These are phyloP conservation scores for Ceratocystis huliohia DNA, from an alignment of 2,329 filamentous ascomycete genomes.

Conservation along the genomic window DNA sequence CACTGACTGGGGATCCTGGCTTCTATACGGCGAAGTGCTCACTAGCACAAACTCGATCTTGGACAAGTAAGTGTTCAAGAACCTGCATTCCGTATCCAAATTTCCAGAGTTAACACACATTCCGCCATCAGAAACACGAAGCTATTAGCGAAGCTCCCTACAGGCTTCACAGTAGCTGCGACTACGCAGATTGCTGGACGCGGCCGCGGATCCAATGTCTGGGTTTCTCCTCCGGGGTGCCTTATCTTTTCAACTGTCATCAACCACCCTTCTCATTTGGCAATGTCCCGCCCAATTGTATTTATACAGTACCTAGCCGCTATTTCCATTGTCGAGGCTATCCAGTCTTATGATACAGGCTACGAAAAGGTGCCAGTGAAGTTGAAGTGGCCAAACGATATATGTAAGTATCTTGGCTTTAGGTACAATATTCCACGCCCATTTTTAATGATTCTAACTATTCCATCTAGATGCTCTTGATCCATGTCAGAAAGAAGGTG, in stretches of 20 bases:
- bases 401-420: slow-evolving; percentile 43
- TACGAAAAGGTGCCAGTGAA: slow-evolving; percentile 68
- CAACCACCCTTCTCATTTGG: slow-evolving; percentile 64
- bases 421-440: slow-evolving; percentile 21
- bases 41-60: slow-evolving; percentile 89
- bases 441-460: background rate
- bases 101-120: background rate
- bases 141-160: slow-evolving; percentile 61
- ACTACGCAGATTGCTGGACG: slow-evolving; percentile 80
- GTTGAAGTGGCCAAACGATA: slow-evolving; percentile 96
- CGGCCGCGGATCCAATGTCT: slow-evolving; percentile 83
- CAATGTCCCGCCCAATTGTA: slow-evolving; percentile 62
- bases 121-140: slow-evolving; percentile 51
- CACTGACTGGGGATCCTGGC: slow-evolving; percentile 57
- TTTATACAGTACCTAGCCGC: slow-evolving; percentile 91
- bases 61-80: slow-evolving; percentile 52
- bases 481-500: slow-evolving; percentile 38
- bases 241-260: slow-evolving; percentile 83
- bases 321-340: slow-evolving; percentile 71
- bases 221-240: slow-evolving; percentile 78
- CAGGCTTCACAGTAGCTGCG: slow-evolving; percentile 77
- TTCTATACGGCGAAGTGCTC: slow-evolving; percentile 83
- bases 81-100: rapidly evolving
- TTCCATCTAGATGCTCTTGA: slow-evolving; percentile 47
- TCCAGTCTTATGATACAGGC: slow-evolving; percentile 63